Evolutionary conservation across 2,329 filamentous ascomycete species (phyloP), one percentile per base, ranked within the genome.

Genomic region (Beauveria bassiana): DNA sequence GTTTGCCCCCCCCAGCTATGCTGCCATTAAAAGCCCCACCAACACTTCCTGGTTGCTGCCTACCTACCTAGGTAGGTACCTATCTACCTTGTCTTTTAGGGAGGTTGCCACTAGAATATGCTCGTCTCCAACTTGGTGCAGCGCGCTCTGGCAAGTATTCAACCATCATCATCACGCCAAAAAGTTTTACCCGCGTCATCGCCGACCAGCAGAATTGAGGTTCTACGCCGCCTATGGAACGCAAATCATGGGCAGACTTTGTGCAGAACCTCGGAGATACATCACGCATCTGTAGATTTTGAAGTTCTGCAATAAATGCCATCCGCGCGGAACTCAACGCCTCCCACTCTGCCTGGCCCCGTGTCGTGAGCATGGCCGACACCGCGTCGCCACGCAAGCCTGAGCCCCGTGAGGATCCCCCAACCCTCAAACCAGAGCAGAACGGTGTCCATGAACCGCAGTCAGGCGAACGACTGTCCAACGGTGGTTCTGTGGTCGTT

Each of bases 301-400:
- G 73, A 75, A 83, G 82, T 72, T 73, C 70, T 73, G 63, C 73
- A 69, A 74, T 83, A 82, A 79, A 86, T 87, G 84, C 80, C 73
- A 76, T 71, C 76, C 77, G 78, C 79, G 77, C 76, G 72, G 80
- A 81, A 78, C 76, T 20, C 79, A 75, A 77, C 80, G 78, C 76
- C 76, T 72, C 72, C 72, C 70, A 70, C 73, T 74, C 74, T 73
- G 73, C 72, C 72, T 68, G 68, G 71, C 71, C 72, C 77, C 71
- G 69, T 70, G 69, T 72, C 75, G 71, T 74, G 73, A 82, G 76
- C 79, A 85, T 85, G 83, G 81, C 79, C 75, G 78, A 79, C 77
- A 82, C 75, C 81, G 82, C 81, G 81, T 84, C 81, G 75, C 75
- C 78, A 75, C 74, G 75, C 76, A 75, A 72, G 65, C 69, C 69